Evolutionary conservation across 2,329 filamentous ascomycete species (phyloP), one percentile per base, ranked within the genome.

Genomic region (Colletotrichum sidae): DNA sequence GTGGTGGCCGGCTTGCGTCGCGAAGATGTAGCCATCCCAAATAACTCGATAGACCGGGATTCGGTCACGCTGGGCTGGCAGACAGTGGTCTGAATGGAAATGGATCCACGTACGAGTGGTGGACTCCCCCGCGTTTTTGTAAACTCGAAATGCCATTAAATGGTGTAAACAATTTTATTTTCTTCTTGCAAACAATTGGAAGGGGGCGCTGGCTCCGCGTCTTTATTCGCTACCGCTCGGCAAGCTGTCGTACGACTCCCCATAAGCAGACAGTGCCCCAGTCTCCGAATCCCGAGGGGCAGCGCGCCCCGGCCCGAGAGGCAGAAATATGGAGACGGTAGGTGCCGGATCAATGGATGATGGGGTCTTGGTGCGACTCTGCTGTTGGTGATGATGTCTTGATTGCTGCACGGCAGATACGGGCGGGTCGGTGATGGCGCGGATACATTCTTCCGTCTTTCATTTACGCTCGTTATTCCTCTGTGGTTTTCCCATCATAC

Each of bases 231-330:
- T 17, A 47, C 60, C 35, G 60, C 35, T 49, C 42, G 34, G 55
- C 42, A 41, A 49, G 49, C 33, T 17, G 58, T 66, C 58, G 63
- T 66, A 66, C 63, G 59, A 66, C 58, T 63, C 58, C 53, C 53
- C 58, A 57, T 54, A 42, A 35, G 44, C n/a, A 25, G 33, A 35
- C 47, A 45, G 39, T 46, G 55, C 50, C 55, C 37, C 50, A 52
- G 63, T 50, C 47, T 37, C 63, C 63, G 53, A 56, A 65, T 25
- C 46, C 62, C 62, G 62, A 65, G 52, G 52, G 52, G 57, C 25
- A 51, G 41, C 50, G 47, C 45, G 52, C 35, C 33, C 34, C 52
- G 52, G 58, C 41, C 58, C 52, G 37, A 58, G 37, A 66, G 34
- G 17, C 12, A 12, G 35, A 63, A 66, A 57, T 39, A 8, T 62